Conservation (phyloP, 2,329 filamentous ascomycete species). For the Beauveria medogensis region DNA sequence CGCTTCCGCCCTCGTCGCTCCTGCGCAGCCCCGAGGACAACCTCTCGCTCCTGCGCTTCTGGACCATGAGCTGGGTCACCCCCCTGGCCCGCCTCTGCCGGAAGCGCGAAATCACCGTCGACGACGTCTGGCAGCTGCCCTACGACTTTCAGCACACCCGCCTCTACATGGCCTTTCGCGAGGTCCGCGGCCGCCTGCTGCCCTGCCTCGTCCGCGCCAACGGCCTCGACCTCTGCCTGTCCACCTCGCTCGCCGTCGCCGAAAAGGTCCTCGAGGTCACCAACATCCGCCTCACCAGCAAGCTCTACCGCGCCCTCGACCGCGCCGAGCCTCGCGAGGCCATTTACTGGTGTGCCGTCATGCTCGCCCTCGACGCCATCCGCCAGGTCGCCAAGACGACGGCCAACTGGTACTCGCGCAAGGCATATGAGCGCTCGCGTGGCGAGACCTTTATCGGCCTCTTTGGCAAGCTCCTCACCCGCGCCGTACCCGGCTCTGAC, state of each 20-base stretch:
- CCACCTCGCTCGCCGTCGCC: conserved; percentile 54
- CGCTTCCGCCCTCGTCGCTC: conserved; percentile 20
- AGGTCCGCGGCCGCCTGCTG: conserved; percentile 65
- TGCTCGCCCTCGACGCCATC: conserved; percentile 24
- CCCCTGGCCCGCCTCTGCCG: conserved; percentile 62
- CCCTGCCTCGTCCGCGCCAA: conserved; percentile 65
- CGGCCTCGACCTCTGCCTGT: conserved; percentile 66
- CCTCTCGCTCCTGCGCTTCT: conserved; percentile 72
- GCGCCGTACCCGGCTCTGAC: conserved; percentile 31
- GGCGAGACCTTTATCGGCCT: conserved; percentile 51
- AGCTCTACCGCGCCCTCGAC: conserved; percentile 28
- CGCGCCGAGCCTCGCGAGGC: conserved; percentile 21
- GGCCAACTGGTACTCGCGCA: conserved; percentile 69
- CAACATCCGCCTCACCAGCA: conserved; percentile 30
- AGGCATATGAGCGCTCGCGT: conserved; percentile 74
- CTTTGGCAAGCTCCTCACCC: conserved; percentile 34
- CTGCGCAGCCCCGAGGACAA: conserved; percentile 73
- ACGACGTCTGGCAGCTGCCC: conserved; percentile 74
- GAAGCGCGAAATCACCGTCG: conserved; percentile 59
- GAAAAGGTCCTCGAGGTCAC: conserved; percentile 30
- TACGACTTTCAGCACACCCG: conserved; percentile 75
- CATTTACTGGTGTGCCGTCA: conserved; percentile 29
- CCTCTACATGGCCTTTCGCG: conserved; percentile 66
- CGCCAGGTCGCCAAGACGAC: conserved; percentile 29
- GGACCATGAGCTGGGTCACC: conserved; percentile 75